Percentiles rank a stretch among this genome's conserved stretches.
Conservation (phyloP, 2,329 filamentous ascomycete genomes). For the Lasiodiplodia sp. region DNA sequence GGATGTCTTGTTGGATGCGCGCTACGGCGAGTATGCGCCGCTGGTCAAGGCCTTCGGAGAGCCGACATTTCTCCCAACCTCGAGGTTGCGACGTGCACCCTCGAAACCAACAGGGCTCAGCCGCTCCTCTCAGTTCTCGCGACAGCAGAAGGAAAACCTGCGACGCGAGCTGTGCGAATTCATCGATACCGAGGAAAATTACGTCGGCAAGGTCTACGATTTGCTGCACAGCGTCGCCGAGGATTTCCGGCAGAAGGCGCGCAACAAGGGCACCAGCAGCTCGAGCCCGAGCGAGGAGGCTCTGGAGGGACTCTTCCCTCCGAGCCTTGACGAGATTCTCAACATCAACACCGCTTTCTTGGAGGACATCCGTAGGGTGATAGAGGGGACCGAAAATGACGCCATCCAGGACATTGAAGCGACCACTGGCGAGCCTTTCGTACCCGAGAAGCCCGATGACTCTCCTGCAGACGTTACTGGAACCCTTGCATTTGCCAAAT, state of each 20-base stretch:
- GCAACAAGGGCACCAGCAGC: slow-evolving; percentile 63
- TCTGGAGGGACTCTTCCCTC: slow-evolving; percentile 79
- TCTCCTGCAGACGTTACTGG: slow-evolving; percentile 71
- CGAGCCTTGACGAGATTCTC: slow-evolving; percentile 79
- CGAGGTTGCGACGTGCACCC: slow-evolving; percentile 81
- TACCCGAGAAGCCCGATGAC: slow-evolving; percentile 33
- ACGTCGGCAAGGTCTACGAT: slow-evolving; percentile 86
- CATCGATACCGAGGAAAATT: slow-evolving; percentile 91
- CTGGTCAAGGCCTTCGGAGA: slow-evolving; percentile 83
- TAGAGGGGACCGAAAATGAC: slow-evolving; percentile 84
- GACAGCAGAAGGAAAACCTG: slow-evolving; percentile 82
- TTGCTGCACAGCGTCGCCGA: slow-evolving; percentile 81
- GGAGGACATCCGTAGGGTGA: slow-evolving; percentile 74
- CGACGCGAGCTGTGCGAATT: slow-evolving; percentile 89
- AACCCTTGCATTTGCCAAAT: slow-evolving; percentile 76
- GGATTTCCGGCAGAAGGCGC: slow-evolving; percentile 77
- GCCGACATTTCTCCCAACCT: slow-evolving; percentile 84
- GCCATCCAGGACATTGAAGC: slow-evolving; percentile 78
- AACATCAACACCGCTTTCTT: slow-evolving; percentile 83
- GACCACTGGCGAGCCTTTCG: slow-evolving; percentile 35
- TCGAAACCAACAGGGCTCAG: slow-evolving; percentile 85
- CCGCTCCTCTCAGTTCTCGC: slow-evolving; percentile 77
- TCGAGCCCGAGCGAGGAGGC: slow-evolving; percentile 75
- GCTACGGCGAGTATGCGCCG: slow-evolving; percentile 80
- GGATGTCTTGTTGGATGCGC: slow-evolving; percentile 70